Evolutionary conservation across 2,329 filamentous ascomycete species (phyloP), one percentile per base, ranked within the genome.

Genomic region (Aspergillus puulaauensis): DNA sequence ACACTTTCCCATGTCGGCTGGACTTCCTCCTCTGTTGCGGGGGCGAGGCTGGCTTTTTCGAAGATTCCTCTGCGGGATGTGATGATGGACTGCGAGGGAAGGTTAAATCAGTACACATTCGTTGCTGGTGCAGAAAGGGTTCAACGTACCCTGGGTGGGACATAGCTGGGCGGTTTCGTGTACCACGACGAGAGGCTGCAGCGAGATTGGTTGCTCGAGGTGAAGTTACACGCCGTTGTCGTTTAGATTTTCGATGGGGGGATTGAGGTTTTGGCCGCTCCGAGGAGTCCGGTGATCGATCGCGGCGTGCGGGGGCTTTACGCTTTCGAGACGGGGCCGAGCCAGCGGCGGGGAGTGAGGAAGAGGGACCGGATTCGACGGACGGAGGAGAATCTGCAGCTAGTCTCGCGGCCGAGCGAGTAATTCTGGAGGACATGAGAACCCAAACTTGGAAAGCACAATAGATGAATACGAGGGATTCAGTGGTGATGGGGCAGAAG

Each of bases 401-500:
- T 85, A 91, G 88, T 83, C 92, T 92, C 81, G 93, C 90, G 77
- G 93, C 89, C 72, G 93, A 95, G 82, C 93, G 91, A 83, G 93
- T 97, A 72, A 95, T 88, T 90, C 93, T 97, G 85, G 87, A 82
- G 86, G 90, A 91, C 92, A 96, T 97, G 87, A 93, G 90, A 88
- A 81, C 75, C 63, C 73, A 71, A 66, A 65, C 72, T 64, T 60
- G 52, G 23, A 52, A 47, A 39, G 56, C 56, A 66, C 44, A 39
- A 44, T 45, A 52, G 48, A 37, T 6, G 35, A 15, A 33, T 45
- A 43, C 35, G 55, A 46, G 52, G 39, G 40, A 52, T 47, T 60
- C 47, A 53, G 55, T 46, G 57, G 48, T 43, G 51, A 58, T 40
- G 46, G 56, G 50, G 61, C 44, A 47, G 51, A 57, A 21, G 39